These are phyloP conservation scores for Beta corolliflora DNA, from an alignment of 179 eudicot species.

Conservation along the genomic window DNA sequence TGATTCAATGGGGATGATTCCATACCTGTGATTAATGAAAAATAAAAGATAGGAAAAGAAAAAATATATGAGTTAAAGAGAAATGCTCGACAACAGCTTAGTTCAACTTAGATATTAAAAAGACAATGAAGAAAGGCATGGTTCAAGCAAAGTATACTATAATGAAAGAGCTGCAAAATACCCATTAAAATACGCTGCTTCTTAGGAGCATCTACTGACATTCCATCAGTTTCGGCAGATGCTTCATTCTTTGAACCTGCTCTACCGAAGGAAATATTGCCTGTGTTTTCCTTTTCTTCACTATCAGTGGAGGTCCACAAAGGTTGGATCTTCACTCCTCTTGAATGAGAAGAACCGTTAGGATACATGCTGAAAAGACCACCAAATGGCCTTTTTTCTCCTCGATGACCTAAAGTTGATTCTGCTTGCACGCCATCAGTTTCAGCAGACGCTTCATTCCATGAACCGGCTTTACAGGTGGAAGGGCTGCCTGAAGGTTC, in stretches of 20 bases:
- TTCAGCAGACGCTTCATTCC: slow-evolving; percentile 70
- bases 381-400: slow-evolving; percentile 31
- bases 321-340: slow-evolving; percentile 55
- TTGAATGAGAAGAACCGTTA: slow-evolving; percentile 22
- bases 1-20: slow-evolving; percentile 40
- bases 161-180: slow-evolving; percentile 21
- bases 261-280: slow-evolving; percentile 35
- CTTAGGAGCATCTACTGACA: slow-evolving; percentile 44
- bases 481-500: slow-evolving; percentile 35
- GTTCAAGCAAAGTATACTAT: not conserved
- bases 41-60: not conserved
- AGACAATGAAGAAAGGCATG: slow-evolving; percentile 10
- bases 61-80: slow-evolving; percentile 18
- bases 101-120: not conserved
- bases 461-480: slow-evolving; percentile 35
- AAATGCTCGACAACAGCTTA: not conserved
- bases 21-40: slow-evolving; percentile 39
- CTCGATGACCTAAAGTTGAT: slow-evolving; percentile 21
- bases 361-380: slow-evolving; percentile 31
- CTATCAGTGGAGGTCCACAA: slow-evolving; percentile 55
- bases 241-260: slow-evolving; percentile 51
- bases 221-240: slow-evolving; percentile 65
- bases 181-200: slow-evolving; percentile 41
- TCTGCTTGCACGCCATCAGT: slow-evolving; percentile 55
- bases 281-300: slow-evolving; percentile 45